phyloP scores from a whole-genome alignment of 2,329 filamentous ascomycete species.

The Akanthomyces dipterigenus region DNA sequence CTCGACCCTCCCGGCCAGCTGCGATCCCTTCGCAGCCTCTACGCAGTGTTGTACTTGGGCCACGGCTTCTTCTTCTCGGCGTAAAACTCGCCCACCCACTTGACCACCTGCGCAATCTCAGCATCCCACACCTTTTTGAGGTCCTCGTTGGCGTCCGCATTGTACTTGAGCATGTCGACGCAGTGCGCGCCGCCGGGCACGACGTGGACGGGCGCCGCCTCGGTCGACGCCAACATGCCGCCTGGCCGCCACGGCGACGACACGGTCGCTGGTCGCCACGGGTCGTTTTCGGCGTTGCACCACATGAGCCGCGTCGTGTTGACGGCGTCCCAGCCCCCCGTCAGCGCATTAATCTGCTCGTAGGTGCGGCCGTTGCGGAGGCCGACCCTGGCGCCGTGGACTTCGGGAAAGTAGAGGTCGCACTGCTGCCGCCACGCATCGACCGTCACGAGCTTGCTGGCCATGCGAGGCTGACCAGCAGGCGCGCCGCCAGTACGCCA shows the following conservation, averaged over 20 bases:
- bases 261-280: constrained; percentile 7
- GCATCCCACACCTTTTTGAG: constrained; percentile 46
- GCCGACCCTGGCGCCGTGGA: constrained; percentile 4
- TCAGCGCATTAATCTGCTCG: constrained; percentile 26
- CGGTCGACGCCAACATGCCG: constrained; percentile 30
- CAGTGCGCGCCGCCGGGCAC: constrained; percentile 46
- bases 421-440: background rate
- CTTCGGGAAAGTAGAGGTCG: constrained; percentile 3
- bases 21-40: too few relatives aligned
- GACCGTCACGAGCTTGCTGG: background rate
- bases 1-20: background rate
- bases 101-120: constrained; percentile 49
- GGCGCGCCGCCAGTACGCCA: constrained; percentile 15
- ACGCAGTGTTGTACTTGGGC: background rate
- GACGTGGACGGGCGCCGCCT: constrained; percentile 38
- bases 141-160: constrained; percentile 49
- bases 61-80: constrained; percentile 8
- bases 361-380: constrained; percentile 32
- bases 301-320: constrained; percentile 10
- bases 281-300: constrained; percentile 9
- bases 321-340: constrained; percentile 7
- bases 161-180: constrained; percentile 51
- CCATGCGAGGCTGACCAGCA: constrained; percentile 40
- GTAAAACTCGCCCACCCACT: constrained; percentile 56
- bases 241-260: constrained; percentile 1